These are phyloP conservation scores for Aspergillus sp. DNA, from an alignment of 2,329 filamentous ascomycete genomes.

Conservation along the genomic window DNA sequence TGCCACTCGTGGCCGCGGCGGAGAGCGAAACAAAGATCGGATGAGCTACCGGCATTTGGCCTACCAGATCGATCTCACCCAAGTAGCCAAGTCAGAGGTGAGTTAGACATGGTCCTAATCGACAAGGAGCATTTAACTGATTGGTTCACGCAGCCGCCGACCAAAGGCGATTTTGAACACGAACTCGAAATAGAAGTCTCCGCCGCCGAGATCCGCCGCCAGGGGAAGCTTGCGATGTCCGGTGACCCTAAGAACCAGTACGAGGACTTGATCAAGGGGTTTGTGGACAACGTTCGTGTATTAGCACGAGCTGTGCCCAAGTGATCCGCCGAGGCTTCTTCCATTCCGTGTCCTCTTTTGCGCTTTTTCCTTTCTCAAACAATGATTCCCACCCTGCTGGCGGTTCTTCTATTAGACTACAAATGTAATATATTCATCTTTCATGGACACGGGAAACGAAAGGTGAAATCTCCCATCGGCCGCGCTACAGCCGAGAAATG, in stretches of 20 bases:
- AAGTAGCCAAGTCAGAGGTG: constrained; percentile 64
- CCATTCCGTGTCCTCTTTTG: not conserved
- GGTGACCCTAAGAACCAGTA: constrained; percentile 42
- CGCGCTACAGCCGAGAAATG: too few species aligned
- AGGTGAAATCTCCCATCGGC: not conserved
- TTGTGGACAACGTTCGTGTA: constrained; percentile 49
- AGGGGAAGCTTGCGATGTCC: constrained; percentile 40
- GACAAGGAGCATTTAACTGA: not conserved
- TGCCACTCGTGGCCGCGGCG: constrained; percentile 34
- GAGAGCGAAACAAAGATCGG: constrained; percentile 79
- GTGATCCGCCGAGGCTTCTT: constrained; percentile 11
- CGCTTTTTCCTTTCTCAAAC: not conserved
- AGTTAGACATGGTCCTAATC: constrained; percentile 10
- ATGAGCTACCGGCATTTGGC: constrained; percentile 84
- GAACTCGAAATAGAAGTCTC: constrained; percentile 51
- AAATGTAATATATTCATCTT: not conserved
- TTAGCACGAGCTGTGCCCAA: constrained; percentile 41
- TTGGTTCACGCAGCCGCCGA: constrained; percentile 20
- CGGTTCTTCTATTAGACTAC: constrained; percentile 3
- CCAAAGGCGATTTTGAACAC: constrained; percentile 44
- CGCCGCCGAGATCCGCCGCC: constrained; percentile 42
- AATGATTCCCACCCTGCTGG: not conserved
- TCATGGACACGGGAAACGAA: not conserved
- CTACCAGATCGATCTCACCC: constrained; percentile 90
- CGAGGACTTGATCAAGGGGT: constrained; percentile 46